These are phyloP conservation scores for Endogone sp. DNA, from an alignment of 192 early-diverging fungal genomes.

Conservation along the genomic window DNA sequence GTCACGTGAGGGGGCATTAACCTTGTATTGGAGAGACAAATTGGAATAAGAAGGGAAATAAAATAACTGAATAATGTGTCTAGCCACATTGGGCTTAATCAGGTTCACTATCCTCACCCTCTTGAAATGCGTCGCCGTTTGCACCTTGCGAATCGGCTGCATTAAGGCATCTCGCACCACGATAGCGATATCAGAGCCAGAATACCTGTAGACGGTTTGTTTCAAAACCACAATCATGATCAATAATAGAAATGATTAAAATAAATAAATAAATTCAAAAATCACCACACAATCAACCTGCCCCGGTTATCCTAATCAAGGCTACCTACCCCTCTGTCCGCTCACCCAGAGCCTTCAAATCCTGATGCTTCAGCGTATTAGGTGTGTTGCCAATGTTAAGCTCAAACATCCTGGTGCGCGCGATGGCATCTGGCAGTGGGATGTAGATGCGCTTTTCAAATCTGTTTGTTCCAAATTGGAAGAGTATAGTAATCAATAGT, in stretches of 20 bases:
- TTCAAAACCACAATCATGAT: not conserved
- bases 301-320: no score
- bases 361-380: constrained; percentile 65
- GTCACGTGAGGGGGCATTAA: constrained; percentile 52
- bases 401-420: constrained; percentile 87
- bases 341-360: constrained; percentile 74
- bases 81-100: not conserved
- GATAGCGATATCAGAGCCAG: constrained; percentile 94
- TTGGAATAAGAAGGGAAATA: constrained; percentile 9
- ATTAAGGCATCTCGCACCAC: constrained; percentile 95
- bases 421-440: constrained; percentile 86
- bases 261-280: constrained; percentile 7
- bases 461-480: no score
- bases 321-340: constrained; percentile 71
- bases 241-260: not conserved
- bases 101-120: constrained; percentile 11
- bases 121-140: constrained; percentile 90
- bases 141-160: constrained; percentile 96
- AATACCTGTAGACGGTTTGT: constrained; percentile 51
- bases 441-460: constrained; percentile 99
- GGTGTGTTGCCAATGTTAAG: constrained; percentile 93
- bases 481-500: constrained; percentile 1
- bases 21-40: constrained; percentile 31
- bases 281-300: not conserved
- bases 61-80: no score